Percentiles rank a stretch among this genome's conserved stretches.
Evolutionary conservation across 2,329 filamentous ascomycete species (phyloP).

Genomic region (Magnaporthiopsis incrustans): DNA sequence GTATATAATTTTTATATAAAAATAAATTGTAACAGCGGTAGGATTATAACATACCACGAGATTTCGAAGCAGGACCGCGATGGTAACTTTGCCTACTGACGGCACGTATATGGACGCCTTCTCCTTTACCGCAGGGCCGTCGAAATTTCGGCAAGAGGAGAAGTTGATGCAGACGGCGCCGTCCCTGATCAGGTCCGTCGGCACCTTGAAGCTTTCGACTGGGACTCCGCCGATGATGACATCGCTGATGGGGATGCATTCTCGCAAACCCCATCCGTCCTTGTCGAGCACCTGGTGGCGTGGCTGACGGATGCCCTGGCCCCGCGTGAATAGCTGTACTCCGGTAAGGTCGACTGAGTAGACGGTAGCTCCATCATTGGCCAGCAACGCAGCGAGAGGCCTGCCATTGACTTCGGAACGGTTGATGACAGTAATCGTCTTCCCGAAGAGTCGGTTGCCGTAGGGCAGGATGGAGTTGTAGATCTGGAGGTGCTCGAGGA

Average conservation of each 20-base stretch:
- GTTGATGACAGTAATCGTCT: conserved; percentile 95
- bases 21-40: background rate
- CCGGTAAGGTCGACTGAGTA: conserved; percentile 92
- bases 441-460: conserved; percentile 86
- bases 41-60: conserved; percentile 57
- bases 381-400: conserved; percentile 83
- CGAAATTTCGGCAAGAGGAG: conserved; percentile 91
- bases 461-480: conserved; percentile 93
- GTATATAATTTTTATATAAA: background rate
- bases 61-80: conserved; percentile 83
- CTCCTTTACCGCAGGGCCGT: conserved; percentile 75
- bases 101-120: conserved; percentile 96
- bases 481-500: conserved; percentile 88
- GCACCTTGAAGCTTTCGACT: conserved; percentile 80
- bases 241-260: conserved; percentile 81
- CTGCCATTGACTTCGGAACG: conserved; percentile 91
- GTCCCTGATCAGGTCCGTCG: conserved; percentile 71
- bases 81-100: conserved; percentile 95
- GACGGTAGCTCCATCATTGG: conserved; percentile 91
- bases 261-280: conserved; percentile 67
- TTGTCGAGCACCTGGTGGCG: conserved; percentile 84
- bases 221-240: conserved; percentile 94
- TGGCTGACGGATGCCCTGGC: conserved; percentile 74
- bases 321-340: conserved; percentile 86
- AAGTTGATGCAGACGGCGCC: conserved; percentile 99